A percentile compares a stretch with the other conserved stretches of the same genome.
phyloP scores from a whole-genome alignment of 768 basidiomycete species.

The Filobasidium floriforme region DNA sequence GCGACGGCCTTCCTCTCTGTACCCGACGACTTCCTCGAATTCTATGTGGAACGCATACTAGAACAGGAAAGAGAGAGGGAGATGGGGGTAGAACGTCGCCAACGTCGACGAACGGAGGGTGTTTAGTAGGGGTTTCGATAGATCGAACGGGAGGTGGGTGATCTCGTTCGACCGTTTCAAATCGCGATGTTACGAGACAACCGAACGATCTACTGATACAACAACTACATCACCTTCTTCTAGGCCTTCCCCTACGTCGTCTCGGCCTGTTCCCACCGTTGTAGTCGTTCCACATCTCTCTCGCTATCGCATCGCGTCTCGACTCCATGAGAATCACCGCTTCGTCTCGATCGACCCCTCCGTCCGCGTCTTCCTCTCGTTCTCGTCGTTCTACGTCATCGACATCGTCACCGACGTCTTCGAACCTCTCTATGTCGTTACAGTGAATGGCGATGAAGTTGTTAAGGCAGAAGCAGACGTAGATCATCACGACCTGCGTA shows the following conservation, averaged over 20 bases:
- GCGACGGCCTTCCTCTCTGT: not conserved
- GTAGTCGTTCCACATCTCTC: not conserved
- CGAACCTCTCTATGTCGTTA: not conserved
- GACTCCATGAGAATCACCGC: not conserved
- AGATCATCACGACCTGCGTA: conserved; percentile 30
- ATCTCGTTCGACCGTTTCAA: not conserved
- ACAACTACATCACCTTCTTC: not conserved
- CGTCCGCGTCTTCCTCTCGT: not conserved
- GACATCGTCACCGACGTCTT: not conserved
- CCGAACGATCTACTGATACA: not conserved
- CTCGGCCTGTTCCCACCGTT: not conserved
- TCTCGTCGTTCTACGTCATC: not conserved
- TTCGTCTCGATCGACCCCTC: not conserved
- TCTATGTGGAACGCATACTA: not conserved
- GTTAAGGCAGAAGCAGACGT: conserved; percentile 22
- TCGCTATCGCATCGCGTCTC: not conserved
- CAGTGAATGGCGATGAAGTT: conserved; percentile 9
- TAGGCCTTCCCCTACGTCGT: not conserved
- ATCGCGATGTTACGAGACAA: not conserved
- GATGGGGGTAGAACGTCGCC: not conserved
- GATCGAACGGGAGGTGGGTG: too few relatives aligned
- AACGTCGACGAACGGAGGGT: not conserved
- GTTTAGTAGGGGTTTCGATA: too few relatives aligned
- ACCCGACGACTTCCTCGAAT: not conserved
- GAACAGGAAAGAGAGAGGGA: not conserved